Evolutionary conservation across 495 filamentous ascomycete genomes (phyloP), one percentile per base, ranked within the genome.

Genomic region (Daldinia concentrica): DNA sequence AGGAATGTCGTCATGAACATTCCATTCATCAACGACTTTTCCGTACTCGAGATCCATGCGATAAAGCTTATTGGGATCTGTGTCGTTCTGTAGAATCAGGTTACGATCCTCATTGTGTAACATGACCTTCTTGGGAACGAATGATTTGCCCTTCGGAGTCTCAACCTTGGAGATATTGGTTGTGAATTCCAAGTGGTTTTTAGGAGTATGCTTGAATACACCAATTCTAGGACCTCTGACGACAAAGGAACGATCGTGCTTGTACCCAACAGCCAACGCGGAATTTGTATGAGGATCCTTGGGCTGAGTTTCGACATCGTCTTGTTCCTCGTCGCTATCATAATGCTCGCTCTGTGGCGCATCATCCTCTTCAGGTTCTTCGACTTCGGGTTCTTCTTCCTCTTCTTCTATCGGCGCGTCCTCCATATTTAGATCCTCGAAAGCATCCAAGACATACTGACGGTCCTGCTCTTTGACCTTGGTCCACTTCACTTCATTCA

Each of bases 1-100:
- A 0, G 91, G 88, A 63, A 99, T 98, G 81, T 99, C 93, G 62
- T 99, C 94, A 74, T 99, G 95, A n/a, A 99, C 87, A 72, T 97
- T 98, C 95, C 95, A 99, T 79, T 99, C 96, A 76, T 99, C 96
- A 2, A 98, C 93, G n/a, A 99, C 92, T 83, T 97, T 98, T 62
- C 95, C 95, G 75, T 95, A 96, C 74, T 98, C 96, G 66, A 99
- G 83, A 83, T 99, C 95, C 95, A 99, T 98, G 27, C 92, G 92
- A 75, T 93, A 99, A n/a, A 99, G 84, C 29, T 90, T 93, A 81
- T 99, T 94, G 5, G 96, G 93, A 66, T 98, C 89, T 36, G 89
- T 83, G 30, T 84, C 84, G 71, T 95, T 93, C 76, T 99, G 96
- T 45, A 99, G 81, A 73, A 99, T 94, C 89, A 99, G 89, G 75